phyloP scores from a whole-genome alignment of 805 yeast genomes.

The Zygosaccharomyces lentus region DNA sequence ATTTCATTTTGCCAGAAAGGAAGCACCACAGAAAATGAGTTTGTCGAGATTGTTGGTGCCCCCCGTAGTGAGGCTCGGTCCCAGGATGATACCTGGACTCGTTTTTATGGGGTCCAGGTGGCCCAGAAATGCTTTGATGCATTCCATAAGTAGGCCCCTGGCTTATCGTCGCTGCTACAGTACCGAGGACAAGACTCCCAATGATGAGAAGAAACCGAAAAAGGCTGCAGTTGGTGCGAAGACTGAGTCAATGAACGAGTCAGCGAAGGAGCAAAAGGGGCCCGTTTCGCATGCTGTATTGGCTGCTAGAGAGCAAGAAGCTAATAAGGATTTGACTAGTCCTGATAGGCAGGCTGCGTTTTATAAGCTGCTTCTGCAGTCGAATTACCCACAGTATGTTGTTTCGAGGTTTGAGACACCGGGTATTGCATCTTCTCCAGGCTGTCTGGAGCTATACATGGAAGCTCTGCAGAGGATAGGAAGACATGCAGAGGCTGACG shows the following conservation, averaged over 20 bases:
- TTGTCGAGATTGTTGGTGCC: slow-evolving; percentile 11
- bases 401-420: slow-evolving; percentile 92
- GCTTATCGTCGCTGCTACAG: not conserved
- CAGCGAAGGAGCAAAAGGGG: not conserved
- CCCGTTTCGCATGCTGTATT: slow-evolving; percentile 38
- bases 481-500: slow-evolving; percentile 70
- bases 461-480: slow-evolving; percentile 80
- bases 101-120: not conserved
- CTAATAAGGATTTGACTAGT: slow-evolving; percentile 68
- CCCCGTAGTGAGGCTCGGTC: slow-evolving; percentile 12
- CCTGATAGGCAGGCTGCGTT: slow-evolving; percentile 77
- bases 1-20: not conserved
- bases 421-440: slow-evolving; percentile 80
- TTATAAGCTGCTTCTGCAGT: slow-evolving; percentile 64
- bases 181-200: not conserved
- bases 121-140: slow-evolving; percentile 1
- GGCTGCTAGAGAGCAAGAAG: slow-evolving; percentile 74
- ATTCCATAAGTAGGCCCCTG: not conserved
- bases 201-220: not conserved
- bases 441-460: slow-evolving; percentile 71
- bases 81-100: slow-evolving; percentile 1
- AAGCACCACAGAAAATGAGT: slow-evolving; percentile 7
- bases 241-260: not conserved
- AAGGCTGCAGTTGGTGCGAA: not conserved
- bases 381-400: slow-evolving; percentile 93